Evolutionary conservation across 2,329 filamentous ascomycete species (phyloP), one percentile per base, ranked within the genome.

Genomic region (Diaporthe longicolla): DNA sequence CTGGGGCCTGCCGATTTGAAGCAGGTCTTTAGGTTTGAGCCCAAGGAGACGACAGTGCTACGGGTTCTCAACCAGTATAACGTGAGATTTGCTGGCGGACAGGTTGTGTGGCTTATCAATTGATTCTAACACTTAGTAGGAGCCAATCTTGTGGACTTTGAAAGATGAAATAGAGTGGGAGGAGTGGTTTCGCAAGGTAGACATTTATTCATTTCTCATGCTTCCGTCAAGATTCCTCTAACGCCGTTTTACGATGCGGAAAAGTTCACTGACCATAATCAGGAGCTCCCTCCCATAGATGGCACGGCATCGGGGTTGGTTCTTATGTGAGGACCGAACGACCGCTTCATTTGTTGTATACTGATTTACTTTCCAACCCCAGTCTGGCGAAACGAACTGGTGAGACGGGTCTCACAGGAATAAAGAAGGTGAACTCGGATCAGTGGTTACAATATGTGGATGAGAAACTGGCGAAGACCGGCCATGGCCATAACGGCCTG

Each of bases 111-210:
- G 5, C 3, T 6, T 26, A 7, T n/a, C n/a, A n/a, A n/a, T n/a
- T n/a, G n/a, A n/a, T 63, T 17, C 24, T 63, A 8, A 63, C 19
- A 5, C 4, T 2, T 4, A 32, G 2, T 7, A 63, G 59, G 40
- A 45, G 59, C 59, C 59, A 63, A 3, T 63, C 4, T 19, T 69
- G 8, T 69, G 52, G 50, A 58, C 61, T 10, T 29, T 73, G 40
- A 50, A 68, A 48, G 50, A 75, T 75, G 58, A 50, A 75, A 5
- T 74, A 73, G 37, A 59, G 32, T 73, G 71, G 71, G 50, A 52
- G 7, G 40, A 45, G 1, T 73, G 71, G 71, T 69, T 69, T 29
- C 37, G 50, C 35, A 68, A 65, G 71, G 71, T 73, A 59, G 4
- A n/a, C 2, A 15, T n/a, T 26, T 13, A 9, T 13, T 48, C 5